Evolutionary conservation across 176 grass and related monocot species (phyloP), one percentile per base, ranked within the genome.

Genomic region (Aegilops tauschii): DNA sequence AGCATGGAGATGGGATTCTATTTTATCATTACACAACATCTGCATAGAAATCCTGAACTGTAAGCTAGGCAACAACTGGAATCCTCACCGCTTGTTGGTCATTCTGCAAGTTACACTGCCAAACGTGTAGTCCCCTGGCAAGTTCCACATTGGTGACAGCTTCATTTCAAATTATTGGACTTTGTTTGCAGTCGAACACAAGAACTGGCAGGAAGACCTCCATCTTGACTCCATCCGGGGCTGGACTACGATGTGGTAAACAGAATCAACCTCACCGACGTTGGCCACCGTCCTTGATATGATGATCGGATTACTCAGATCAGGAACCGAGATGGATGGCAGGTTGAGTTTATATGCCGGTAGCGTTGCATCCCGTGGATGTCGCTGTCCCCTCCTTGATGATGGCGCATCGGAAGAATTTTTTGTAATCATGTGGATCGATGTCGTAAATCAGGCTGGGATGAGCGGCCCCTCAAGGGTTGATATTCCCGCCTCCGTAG

Each of bases 331-430:
- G 6, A 88, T 82, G 34, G 86, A 82, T 4, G 86, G 86, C 4
- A 87, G 61, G 44, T 87, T 87, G n/a, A 87, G 23, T n/a, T 78
- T 9, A n/a, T 87, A 82, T 1, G 31, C 79, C 31, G 42, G 86
- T 68, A 3, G 3, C 23, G 5, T 82, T 77, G 61, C 86, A 87
- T 0, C 2, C 21, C 7, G 10, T 12, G 3, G 1, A 13, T 3
- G 11, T 50, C 47, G 12, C 3, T 36, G 35, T 5, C 35, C 35
- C 35, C 35, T 36, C 5, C 9, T 13, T 50, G 47, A 50, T 13
- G 47, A 50, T 50, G 54, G 61, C 35, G 5, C 35, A 36, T 36
- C 35, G 35, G 35, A 36, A 36, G 35, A 36, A 36, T 36, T 36
- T 36, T 3, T 36, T 6, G 35, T 36, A 36, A 36, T 36, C 35